phyloP scores from a whole-genome alignment of 192 early-diverging fungal species.

The Oehlia diaphana region DNA sequence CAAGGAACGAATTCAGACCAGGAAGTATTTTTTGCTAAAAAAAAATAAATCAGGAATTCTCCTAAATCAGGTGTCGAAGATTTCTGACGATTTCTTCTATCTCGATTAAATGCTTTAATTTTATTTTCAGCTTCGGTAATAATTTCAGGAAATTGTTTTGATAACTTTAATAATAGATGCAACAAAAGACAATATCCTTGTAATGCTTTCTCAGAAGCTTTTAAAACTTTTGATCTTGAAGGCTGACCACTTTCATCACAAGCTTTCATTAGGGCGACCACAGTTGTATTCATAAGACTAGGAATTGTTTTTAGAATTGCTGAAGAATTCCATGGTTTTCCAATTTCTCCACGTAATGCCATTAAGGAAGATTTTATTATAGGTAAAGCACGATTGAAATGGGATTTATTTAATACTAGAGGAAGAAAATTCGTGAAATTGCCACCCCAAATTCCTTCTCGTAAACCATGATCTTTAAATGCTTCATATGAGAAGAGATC shows the following conservation, averaged over 20 bases:
- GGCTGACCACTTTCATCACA: neutral
- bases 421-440: constrained; percentile 15
- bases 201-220: constrained; percentile 20
- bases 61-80: neutral
- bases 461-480: neutral
- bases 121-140: neutral
- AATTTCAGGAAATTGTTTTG: neutral
- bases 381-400: constrained; percentile 1
- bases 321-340: neutral
- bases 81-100: neutral
- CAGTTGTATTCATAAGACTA: constrained; percentile 1
- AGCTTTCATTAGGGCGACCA: constrained; percentile 14
- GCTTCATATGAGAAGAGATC: constrained; percentile 15
- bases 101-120: neutral
- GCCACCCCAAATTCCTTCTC: constrained; percentile 8
- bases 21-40: neutral
- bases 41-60: neutral
- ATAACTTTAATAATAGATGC: neutral
- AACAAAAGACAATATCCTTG: constrained; percentile 22
- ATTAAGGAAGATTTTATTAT: constrained; percentile 10
- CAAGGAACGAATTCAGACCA: neutral
- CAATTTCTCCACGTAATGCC: neutral
- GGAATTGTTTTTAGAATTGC: constrained; percentile 9
- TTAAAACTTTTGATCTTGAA: neutral
- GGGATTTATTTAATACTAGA: neutral